Base-by-base conservation (phyloP, 352 stramenopile species). In the Pythium insidiosum region DNA sequence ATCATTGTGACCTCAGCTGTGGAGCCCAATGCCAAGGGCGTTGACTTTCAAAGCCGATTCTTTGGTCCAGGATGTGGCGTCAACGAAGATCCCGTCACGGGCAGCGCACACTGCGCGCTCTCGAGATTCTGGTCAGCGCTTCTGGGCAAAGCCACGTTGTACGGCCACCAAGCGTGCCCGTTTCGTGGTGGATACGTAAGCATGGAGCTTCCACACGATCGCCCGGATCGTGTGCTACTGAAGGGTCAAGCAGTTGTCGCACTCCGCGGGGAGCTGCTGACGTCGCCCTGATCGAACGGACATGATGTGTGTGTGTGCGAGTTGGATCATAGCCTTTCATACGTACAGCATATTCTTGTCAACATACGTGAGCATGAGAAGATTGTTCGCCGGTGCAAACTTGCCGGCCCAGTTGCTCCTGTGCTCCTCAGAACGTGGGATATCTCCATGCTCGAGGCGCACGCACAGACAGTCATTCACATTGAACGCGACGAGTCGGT, bases 1-100 rank as follows among this genome's bases (percentile, higher is more conserved):
- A 43, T 78, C 33, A 28, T 66, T 19, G 57, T 78, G 24, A 78
- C 67, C 3, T 40, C 53, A 1, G 46, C 67, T 19, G 42, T 22
- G 10, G 24, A 19, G 4, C 46, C 54, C 11, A 62, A 63, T 20
- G 18, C 29, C 22, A 41, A 38, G 11, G 43, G 39, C 0, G 51
- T 68, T 9, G 64, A 87, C 28, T 82, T 84, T 28, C 56, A 71
- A 47, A 84, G 71, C 38, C 68, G 70, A 24, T 97, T 95, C 60
- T 98, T 98, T 64, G 89, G 43, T 11, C 90, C 91, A 9, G 79
- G 80, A 34, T 58, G 82, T 18, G 88, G 87, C 12, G 68, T 97
- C 9, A 67, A 90, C 43, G 94, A 98, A 63, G 94, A 98, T 56
- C 91, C 90, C 0, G 92, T 98, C 2, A 97, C 86, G 4, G 94